phyloP scores from a whole-genome alignment of 192 early-diverging fungal genomes.

The Backusella sp. region DNA sequence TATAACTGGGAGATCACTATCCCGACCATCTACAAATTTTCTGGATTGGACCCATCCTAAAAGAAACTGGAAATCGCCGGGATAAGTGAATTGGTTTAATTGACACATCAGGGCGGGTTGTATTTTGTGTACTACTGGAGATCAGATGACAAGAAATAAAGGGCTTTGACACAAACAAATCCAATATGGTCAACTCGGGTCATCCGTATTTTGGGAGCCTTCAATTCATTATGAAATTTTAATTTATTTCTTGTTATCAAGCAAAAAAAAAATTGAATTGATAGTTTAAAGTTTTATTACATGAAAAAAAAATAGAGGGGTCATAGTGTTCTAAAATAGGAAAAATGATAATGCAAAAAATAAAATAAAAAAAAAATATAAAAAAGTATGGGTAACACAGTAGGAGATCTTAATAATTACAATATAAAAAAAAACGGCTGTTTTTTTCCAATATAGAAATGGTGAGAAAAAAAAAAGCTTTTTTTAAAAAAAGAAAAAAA shows the following conservation, averaged over 20 bases:
- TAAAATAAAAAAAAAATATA: background rate
- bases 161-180: no score
- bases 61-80: background rate
- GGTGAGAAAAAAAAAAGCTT: background rate
- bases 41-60: background rate
- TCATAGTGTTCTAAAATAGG: background rate
- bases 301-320: background rate
- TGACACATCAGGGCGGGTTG: background rate
- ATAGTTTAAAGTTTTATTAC: background rate
- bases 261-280: background rate
- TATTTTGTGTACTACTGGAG: background rate
- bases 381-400: background rate
- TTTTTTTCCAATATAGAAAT: conserved; percentile 8
- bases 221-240: background rate
- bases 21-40: background rate
- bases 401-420: background rate
- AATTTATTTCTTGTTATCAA: no score
- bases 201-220: no score
- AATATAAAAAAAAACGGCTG: background rate
- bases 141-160: background rate
- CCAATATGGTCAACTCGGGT: no score
- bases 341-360: conserved; percentile 6
- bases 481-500: background rate
- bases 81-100: background rate
- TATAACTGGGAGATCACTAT: background rate